Evolutionary conservation across 257 asterid genomes (phyloP), one percentile per base, ranked within the genome.

Genomic region (Solanum appendiculatum): DNA sequence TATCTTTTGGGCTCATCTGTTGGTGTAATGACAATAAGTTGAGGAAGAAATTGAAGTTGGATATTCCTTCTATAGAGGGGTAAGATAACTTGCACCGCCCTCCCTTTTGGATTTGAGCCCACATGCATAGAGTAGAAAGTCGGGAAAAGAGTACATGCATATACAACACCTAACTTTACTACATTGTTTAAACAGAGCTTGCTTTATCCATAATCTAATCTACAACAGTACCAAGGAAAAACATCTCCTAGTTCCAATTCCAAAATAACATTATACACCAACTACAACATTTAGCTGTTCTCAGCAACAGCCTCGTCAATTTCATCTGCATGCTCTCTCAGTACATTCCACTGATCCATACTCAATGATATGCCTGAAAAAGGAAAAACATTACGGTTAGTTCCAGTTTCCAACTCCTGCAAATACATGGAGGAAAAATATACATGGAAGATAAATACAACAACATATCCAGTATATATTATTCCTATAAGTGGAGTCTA

Each of bases 331-430:
- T 95, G 96, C n/a, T 95, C 95, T 68, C 93, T 89, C 21, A 96
- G 94, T 23, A 95, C 88, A 83, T 92, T 92, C 99, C 99, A 95
- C 98, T 96, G 98, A 83, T 95, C 98, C 97, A 93, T 94, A 84
- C 88, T 72, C 88, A 95, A 85, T 18, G 98, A 93, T 86, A 95
- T 93, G 60, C 98, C 98, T 95, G 93, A 60, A 89, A 87, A 9
- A 63, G 60, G 13, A 44, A 40, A 5, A 51, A 36, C 54, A 39
- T 23, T 70, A 44, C 39, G 4, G 27, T 78, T 44, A 78, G 25
- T 16, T 77, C 15, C 6, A 58, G 63, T 44, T 42, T 44, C 25
- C 11, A 44, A 78, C 16, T 42, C 40, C 64, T 44, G 15, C 64
- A 25, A 31, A 44, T 42, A 25, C 37, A 75, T 75, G 12, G 3